phyloP scores from a whole-genome alignment of 192 early-diverging fungal species.

The Podila epigama region DNA sequence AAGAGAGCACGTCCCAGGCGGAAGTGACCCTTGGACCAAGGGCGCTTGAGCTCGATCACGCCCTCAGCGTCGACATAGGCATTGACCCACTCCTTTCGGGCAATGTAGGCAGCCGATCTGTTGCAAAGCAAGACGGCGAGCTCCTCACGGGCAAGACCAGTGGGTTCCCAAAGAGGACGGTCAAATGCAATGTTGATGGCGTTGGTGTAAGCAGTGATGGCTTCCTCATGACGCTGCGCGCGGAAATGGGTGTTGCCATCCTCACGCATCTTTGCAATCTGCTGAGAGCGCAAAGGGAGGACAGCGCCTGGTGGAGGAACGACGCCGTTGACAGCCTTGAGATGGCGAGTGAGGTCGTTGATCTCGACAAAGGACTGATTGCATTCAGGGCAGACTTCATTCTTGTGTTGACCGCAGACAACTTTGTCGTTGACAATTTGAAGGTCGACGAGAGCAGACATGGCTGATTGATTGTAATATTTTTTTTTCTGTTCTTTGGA shows the following conservation, averaged over 20 bases:
- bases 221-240: constrained; percentile 79
- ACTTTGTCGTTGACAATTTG: constrained; percentile 55
- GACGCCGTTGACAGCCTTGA: constrained; percentile 66
- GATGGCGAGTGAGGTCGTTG: constrained; percentile 70
- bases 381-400: constrained; percentile 70
- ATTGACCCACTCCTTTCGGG: constrained; percentile 67
- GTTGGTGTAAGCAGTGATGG: constrained; percentile 86
- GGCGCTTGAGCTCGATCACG: constrained; percentile 69
- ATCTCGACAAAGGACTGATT: constrained; percentile 66
- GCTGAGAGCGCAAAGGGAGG: constrained; percentile 58
- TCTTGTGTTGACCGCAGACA: constrained; percentile 67
- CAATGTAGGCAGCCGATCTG: constrained; percentile 70
- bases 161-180: constrained; percentile 79
- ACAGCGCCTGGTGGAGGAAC: constrained; percentile 71
- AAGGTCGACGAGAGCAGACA: constrained; percentile 45
- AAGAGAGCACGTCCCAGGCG: constrained; percentile 85
- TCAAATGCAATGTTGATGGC: constrained; percentile 83
- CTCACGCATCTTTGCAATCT: constrained; percentile 67
- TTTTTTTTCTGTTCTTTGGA: not conserved
- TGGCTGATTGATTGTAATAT: constrained; percentile 1
- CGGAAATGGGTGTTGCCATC: constrained; percentile 91
- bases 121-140: constrained; percentile 70
- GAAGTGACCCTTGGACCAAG: constrained; percentile 80
- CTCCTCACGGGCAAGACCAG: constrained; percentile 69
- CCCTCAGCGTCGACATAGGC: constrained; percentile 77